These are phyloP conservation scores for Mycena latifolia DNA, from an alignment of 768 basidiomycete species.

Conservation along the genomic window DNA sequence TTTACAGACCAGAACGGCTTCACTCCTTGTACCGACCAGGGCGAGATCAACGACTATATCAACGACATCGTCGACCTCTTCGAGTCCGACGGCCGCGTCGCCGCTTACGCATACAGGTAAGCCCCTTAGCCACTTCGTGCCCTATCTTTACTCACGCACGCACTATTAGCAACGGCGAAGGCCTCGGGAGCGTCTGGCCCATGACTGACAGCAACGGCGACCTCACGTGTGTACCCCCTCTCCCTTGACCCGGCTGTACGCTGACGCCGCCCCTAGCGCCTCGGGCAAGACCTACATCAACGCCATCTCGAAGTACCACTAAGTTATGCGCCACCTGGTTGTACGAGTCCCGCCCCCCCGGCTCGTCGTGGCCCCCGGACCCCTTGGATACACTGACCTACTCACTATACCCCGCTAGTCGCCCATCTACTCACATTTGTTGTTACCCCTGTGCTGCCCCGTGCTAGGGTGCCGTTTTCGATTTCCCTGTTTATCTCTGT, in stretches of 20 bases:
- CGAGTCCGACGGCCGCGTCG: constrained; percentile 49
- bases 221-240: constrained; percentile 26
- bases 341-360: constrained; percentile 2
- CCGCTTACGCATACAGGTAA: constrained; percentile 57
- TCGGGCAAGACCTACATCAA: constrained; percentile 33
- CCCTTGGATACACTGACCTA: too few relatives aligned
- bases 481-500: background rate
- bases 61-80: constrained; percentile 54
- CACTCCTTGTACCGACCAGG: constrained; percentile 57
- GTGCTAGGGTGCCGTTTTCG: background rate
- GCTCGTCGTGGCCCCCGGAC: constrained; percentile 23
- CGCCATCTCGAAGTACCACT: constrained; percentile 34
- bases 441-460: background rate
- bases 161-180: constrained; percentile 52
- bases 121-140: too few relatives aligned
- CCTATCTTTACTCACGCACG: background rate
- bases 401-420: constrained; percentile 1
- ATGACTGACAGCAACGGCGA: constrained; percentile 41
- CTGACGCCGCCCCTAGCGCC: constrained; percentile 3
- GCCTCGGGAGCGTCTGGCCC: constrained; percentile 61
- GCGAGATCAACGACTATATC: constrained; percentile 57
- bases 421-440: background rate
- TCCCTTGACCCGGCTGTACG: background rate
- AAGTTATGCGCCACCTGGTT: constrained; percentile 20
- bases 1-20: constrained; percentile 52